Conservation (phyloP, 179 eudicot genomes). For the Heliamphora pulchella region DNA sequence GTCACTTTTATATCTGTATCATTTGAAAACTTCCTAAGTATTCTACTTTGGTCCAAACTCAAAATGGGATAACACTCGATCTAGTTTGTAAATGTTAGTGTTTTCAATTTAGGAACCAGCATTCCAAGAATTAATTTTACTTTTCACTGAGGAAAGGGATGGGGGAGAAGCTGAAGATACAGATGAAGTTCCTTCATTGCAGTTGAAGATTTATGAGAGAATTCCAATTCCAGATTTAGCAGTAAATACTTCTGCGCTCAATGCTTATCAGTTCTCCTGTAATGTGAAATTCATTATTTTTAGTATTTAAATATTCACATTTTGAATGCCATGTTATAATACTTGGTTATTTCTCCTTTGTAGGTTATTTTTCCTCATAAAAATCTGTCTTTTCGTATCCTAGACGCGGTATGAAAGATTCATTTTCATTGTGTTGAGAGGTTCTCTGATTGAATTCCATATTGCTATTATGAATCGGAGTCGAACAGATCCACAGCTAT, state of each 20-base stretch:
- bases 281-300: neutral
- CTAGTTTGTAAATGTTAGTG: neutral
- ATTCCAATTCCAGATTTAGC: conserved; percentile 91
- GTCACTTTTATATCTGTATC: neutral
- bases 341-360: conserved; percentile 13
- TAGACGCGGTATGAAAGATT: conserved; percentile 56
- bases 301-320: neutral
- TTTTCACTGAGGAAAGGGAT: conserved; percentile 54
- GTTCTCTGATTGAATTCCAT: conserved; percentile 2
- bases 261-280: conserved; percentile 11
- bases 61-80: neutral
- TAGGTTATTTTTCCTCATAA: conserved; percentile 94
- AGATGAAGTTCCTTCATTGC: conserved; percentile 57
- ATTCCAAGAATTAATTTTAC: conserved; percentile 76
- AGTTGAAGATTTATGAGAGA: conserved; percentile 81
- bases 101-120: conserved; percentile 72
- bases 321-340: conserved; percentile 9
- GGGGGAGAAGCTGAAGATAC: conserved; percentile 30
- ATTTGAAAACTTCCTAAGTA: neutral
- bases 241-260: conserved; percentile 32
- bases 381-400: conserved; percentile 83
- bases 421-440: neutral
- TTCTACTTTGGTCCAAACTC: conserved; percentile 2
- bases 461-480: neutral
- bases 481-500: neutral